Conservation (phyloP, 129 eudicot genomes). For the Tanacetum coccineum region DNA sequence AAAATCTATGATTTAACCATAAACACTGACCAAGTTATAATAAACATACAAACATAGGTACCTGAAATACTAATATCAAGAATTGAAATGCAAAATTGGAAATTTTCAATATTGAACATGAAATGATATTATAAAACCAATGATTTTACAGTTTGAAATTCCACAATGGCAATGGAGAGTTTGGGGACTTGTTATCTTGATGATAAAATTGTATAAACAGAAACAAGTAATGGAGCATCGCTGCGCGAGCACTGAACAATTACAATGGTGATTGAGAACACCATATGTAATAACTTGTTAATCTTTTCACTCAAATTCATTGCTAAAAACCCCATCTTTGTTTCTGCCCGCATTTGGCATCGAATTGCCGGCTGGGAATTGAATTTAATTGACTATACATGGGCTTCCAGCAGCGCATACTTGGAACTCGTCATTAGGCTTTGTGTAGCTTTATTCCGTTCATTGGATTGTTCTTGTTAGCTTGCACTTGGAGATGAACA, state of each 20-base stretch:
- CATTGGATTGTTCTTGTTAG: conserved; percentile 47
- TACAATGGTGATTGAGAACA: conserved; percentile 4
- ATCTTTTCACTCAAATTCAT: neutral
- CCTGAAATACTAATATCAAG: neutral
- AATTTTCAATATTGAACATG: neutral
- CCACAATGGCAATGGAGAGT: no score
- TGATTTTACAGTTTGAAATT: no score
- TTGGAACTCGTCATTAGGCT: neutral
- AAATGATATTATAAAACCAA: neutral
- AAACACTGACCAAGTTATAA: neutral
- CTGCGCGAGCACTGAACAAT: conserved; percentile 3
- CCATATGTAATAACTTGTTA: neutral
- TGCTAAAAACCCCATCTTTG: neutral
- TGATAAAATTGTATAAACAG: conserved; percentile 4
- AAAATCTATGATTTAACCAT: neutral
- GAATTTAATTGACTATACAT: conserved; percentile 14
- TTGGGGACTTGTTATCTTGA: no score
- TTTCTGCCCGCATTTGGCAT: neutral
- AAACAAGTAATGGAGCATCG: conserved; percentile 12
- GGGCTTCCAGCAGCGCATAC: conserved; percentile 6
- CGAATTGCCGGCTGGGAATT: conserved; percentile 10
- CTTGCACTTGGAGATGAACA: conserved; percentile 56
- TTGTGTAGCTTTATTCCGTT: neutral
- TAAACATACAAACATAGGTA: neutral
- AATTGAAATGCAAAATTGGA: neutral